Evolutionary conservation across 2,329 filamentous ascomycete species (phyloP).

Genomic region (Ceratocystis papillata): DNA sequence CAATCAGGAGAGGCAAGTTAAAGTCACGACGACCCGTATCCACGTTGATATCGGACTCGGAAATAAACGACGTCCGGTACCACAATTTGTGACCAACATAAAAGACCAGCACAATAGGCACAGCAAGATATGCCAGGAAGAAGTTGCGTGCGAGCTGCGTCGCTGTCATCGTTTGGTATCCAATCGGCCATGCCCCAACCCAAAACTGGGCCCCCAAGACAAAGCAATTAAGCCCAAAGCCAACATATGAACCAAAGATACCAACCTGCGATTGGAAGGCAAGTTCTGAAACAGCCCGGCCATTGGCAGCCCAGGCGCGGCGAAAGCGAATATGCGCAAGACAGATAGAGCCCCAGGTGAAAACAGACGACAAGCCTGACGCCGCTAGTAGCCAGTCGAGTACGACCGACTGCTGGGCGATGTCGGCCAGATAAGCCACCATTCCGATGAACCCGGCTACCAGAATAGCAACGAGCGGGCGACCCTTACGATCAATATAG

Average conservation of each 20-base stretch:
- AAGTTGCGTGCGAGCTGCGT: conserved; percentile 50
- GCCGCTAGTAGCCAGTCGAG: conserved; percentile 70
- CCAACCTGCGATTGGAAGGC: conserved; percentile 75
- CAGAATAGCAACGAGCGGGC: conserved; percentile 62
- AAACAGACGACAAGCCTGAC: conserved; percentile 58
- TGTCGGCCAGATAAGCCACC: conserved; percentile 61
- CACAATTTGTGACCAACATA: conserved; percentile 68
- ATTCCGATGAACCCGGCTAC: conserved; percentile 59
- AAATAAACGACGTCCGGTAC: conserved; percentile 57
- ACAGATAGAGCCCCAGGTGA: conserved; percentile 78
- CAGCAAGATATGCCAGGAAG: conserved; percentile 62
- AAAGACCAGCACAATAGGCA: conserved; percentile 55
- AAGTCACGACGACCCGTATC: conserved; percentile 76
- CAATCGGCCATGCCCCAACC: conserved; percentile 69
- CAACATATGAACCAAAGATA: conserved; percentile 67
- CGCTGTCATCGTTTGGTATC: conserved; percentile 38
- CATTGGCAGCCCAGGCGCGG: conserved; percentile 58
- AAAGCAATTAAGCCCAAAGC: conserved; percentile 61
- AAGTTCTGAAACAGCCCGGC: conserved; percentile 62
- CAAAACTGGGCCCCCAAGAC: conserved; percentile 80
- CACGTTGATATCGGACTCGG: conserved; percentile 68
- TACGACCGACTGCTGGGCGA: conserved; percentile 46
- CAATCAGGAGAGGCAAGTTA: conserved; percentile 65
- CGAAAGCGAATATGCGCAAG: conserved; percentile 90
- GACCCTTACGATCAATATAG: conserved; percentile 74